Evolutionary conservation across 1,284 basidiomycete species (phyloP), one percentile per base, ranked within the genome.

Genomic region (Rhodotorula sp.): DNA sequence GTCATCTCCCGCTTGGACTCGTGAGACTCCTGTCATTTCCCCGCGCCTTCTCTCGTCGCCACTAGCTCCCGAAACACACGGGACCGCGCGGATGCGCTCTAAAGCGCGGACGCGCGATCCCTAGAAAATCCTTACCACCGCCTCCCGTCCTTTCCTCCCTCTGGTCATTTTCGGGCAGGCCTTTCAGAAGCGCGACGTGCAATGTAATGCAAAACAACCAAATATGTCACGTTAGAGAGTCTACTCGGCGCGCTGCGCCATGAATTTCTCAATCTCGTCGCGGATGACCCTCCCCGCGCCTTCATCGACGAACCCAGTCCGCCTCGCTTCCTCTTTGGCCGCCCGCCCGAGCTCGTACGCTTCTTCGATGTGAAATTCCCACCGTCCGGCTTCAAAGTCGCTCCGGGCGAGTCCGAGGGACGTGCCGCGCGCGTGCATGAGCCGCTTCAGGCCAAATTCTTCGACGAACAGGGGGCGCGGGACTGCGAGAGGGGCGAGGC

Each of bases 381-480:
- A 74, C 18, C 72, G 34, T 2, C 72, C 72, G 2, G 71, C 74
- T 47, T 76, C 74, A 45, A 76, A 76, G 43, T 76, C 74, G 23
- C 65, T 62, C 34, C 72, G 67, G 31, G 52, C 38, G 31, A 76
- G 64, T 57, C 68, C 69, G 61, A 74, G 54, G 3, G 72, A 67
- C n/a, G 66, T 59, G 12, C 74, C 74, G 10, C 72, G 64, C 1
- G 60, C 57, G 5, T 85, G 82, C 49, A 91, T 85, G 34, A 89
- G 81, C 18, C 88, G 81, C 5, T 86, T 85, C 50, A 92, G 82
- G 5, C 90, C 90, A 76, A 89, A 87, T 78, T 91, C 90, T 78
- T 91, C 90, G 60, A 91, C 86, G 75, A 92, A 91, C 47, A 91
- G 82, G 1, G 89, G 89, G 5, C 90, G 84, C 3, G 89, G 87